Base-by-base conservation (phyloP, 1,284 basidiomycete genomes). In the Spongiforma sp. region DNA sequence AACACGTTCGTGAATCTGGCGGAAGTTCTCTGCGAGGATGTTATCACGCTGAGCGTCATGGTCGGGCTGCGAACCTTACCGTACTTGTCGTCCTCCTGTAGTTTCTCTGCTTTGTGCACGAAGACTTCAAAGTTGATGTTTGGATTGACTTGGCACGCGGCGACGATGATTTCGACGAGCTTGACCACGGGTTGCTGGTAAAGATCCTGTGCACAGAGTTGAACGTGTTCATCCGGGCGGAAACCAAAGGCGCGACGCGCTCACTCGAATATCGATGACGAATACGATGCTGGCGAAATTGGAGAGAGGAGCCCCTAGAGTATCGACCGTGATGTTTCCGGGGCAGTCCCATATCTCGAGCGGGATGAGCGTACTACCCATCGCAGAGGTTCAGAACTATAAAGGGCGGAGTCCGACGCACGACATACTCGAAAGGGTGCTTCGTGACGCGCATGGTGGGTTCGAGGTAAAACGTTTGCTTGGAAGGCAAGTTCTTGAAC, bases 341-440 rank as follows among this genome's bases (percentile, higher is more conserved):
- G 97, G 97, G 67, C 94, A 94, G 75, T 99, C 96, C 94, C 95
- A 98, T 74, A 99, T 89, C 75, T 98, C 93, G 30, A 99, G 87
- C 2, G 94, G 93, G 63, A 98, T 90, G 67, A 98, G 90, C 43
- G 95, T 93, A 77, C 96, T 97, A 74, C 65, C n/a, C n/a, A n/a
- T 68, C 62, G 21, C 24, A 39, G 28, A 58, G n/a, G 65, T 59
- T 34, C 39, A 48, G 57, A 57, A 60, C 32, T 36, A 52, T 28
- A 28, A 52, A 41, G 32, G 32, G 52, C 7, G 2, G 21, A 5
- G n/a, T 4, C 12, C 15, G 19, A 17, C 8, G 33, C 64, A 58
- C n/a, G 61, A 86, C 93, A 76, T 75, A 97, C 96, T 97, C 90
- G 77, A 93, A 92, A 50, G 84, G 79, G 73, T 93, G 87, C 69